A percentile compares a stretch with the other conserved stretches of the same genome.
phyloP scores from a whole-genome alignment of 2,329 filamentous ascomycete species.

The Escovopsis sp. region DNA sequence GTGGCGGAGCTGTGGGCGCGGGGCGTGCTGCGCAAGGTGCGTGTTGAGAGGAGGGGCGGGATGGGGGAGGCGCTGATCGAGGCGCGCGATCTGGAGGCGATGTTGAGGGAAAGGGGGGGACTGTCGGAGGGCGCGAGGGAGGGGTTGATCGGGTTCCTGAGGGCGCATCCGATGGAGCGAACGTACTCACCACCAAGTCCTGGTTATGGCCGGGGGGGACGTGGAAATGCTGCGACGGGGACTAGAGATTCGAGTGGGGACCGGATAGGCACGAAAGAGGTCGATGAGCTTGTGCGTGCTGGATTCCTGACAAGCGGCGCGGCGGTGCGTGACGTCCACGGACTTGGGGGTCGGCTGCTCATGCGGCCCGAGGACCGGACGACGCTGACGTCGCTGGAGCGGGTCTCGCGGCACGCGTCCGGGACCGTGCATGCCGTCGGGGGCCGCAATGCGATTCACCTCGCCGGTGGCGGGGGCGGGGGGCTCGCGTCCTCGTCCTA shows the following conservation, averaged over 20 bases:
- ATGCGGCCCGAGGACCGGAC: conserved; percentile 37
- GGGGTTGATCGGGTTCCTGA: too few relatives aligned
- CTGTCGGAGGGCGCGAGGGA: conserved; percentile 9
- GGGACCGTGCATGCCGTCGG: conserved; percentile 56
- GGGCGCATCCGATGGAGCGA: too few relatives aligned
- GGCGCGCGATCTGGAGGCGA: conserved; percentile 35
- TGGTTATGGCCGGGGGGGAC: too few relatives aligned
- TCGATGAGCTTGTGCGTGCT: conserved; percentile 43
- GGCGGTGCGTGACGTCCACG: conserved; percentile 10
- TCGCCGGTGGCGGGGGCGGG: conserved; percentile 41
- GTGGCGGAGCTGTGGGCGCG: conserved; percentile 42
- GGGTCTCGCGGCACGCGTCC: conserved; percentile 48
- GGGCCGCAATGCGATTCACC: conserved; percentile 48
- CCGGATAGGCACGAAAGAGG: conserved; percentile 27
- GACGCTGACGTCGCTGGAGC: conserved; percentile 44
- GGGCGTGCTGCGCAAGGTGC: conserved; percentile 44
- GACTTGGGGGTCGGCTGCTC: conserved; percentile 24
- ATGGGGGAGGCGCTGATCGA: conserved; percentile 52
- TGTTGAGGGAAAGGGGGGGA: conserved; percentile 29
- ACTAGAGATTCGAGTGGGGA: too few relatives aligned
- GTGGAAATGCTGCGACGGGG: too few relatives aligned
- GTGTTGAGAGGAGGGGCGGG: conserved; percentile 43
- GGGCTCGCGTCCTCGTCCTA: conserved; percentile 1
- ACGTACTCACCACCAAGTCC: too few relatives aligned
- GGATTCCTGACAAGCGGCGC: conserved; percentile 48